phyloP scores from a whole-genome alignment of 23 red algal genomes.

The Gracilaria caudata region DNA sequence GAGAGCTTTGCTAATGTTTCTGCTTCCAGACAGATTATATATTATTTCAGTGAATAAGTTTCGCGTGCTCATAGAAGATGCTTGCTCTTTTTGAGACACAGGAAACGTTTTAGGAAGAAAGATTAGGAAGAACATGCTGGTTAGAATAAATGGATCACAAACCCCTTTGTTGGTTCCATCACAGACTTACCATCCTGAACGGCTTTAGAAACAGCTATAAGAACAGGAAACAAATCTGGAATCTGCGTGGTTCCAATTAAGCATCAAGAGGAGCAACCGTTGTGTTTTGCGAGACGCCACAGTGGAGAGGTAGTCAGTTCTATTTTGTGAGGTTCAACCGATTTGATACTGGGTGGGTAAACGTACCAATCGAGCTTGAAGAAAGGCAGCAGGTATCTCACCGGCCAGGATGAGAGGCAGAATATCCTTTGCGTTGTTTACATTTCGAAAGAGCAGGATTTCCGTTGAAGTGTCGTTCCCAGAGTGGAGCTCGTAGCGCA shows the following conservation, averaged over 20 bases:
- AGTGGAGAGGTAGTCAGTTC: too few relatives aligned
- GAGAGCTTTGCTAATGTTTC: conserved; percentile 59
- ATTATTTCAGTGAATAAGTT: conserved; percentile 66
- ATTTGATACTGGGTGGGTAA: too few relatives aligned
- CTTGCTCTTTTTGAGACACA: background rate
- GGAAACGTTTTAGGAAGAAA: background rate
- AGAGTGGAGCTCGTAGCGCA: conserved; percentile 3
- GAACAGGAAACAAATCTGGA: conserved; percentile 40
- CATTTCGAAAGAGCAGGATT: conserved; percentile 49
- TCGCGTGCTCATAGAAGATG: conserved; percentile 21
- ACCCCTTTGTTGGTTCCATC: background rate
- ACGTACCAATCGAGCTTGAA: conserved; percentile 56
- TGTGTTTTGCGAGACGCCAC: too few relatives aligned
- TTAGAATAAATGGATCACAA: background rate
- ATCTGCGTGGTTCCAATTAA: background rate
- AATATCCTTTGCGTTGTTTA: conserved; percentile 25
- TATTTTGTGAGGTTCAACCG: too few relatives aligned
- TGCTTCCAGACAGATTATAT: conserved; percentile 51
- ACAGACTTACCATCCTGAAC: conserved; percentile 46
- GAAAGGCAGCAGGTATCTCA: conserved; percentile 43
- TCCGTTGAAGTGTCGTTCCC: conserved; percentile 7
- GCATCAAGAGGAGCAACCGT: background rate
- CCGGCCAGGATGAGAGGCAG: conserved; percentile 8
- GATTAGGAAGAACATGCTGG: too few relatives aligned
- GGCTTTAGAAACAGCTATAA: conserved; percentile 44